A percentile compares a stretch with the other conserved stretches of the same genome.
Evolutionary conservation across 73 alveolate genomes (phyloP).

Genomic region (Urostyla sp.): DNA sequence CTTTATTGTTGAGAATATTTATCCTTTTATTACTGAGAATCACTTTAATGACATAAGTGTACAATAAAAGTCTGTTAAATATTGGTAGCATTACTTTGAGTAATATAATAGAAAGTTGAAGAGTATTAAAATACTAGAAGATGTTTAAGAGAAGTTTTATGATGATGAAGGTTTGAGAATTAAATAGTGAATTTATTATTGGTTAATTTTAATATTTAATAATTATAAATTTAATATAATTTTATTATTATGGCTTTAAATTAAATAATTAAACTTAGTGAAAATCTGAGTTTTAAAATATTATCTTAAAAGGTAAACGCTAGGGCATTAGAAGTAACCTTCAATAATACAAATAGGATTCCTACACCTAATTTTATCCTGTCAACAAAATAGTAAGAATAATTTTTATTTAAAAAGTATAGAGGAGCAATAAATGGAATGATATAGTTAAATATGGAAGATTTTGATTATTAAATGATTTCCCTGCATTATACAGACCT

Average conservation of each 20-base stretch:
- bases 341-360: not conserved
- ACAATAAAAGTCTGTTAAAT: conserved; percentile 8
- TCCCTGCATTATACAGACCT: conserved; percentile 10
- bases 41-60: conserved; percentile 51
- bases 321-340: not conserved
- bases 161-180: not conserved
- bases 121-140: conserved; percentile 24
- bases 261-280: no score
- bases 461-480: not conserved
- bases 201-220: no score
- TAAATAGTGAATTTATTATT: not conserved
- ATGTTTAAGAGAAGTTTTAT: conserved; percentile 11
- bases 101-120: conserved; percentile 3
- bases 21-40: conserved; percentile 57
- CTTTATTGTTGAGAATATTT: conserved; percentile 41
- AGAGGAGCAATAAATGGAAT: conserved; percentile 38
- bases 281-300: no score
- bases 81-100: conserved; percentile 43
- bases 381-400: not conserved
- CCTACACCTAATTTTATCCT: not conserved
- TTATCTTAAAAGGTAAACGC: not conserved
- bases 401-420: not conserved
- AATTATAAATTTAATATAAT: no score
- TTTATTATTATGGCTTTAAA: no score
- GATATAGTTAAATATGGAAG: conserved; percentile 29